Conservation (phyloP, 202 grass and related monocot species). For the Saccharum hybrid region DNA sequence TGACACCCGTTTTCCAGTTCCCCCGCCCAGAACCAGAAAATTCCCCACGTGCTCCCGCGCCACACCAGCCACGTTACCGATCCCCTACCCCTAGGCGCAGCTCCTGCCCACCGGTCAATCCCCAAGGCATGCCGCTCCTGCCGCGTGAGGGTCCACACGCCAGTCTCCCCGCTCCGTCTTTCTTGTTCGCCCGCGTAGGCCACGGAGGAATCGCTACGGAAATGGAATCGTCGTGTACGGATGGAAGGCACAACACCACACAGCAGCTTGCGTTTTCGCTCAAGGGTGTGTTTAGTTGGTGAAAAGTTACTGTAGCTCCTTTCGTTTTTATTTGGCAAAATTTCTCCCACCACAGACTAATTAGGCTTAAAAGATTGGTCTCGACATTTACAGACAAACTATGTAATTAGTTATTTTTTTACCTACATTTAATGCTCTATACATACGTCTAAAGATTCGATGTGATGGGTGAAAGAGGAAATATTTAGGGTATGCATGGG, state of each 20-base stretch:
- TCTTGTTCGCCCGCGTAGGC: too few relatives aligned
- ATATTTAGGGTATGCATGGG: too few relatives aligned
- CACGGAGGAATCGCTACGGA: background rate
- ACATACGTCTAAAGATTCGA: too few relatives aligned
- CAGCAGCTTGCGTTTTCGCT: background rate
- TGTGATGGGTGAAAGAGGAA: too few relatives aligned
- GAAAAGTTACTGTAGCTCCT: too few relatives aligned
- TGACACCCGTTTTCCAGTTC: slow-evolving; percentile 30
- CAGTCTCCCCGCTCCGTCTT: background rate
- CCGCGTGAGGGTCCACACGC: too few relatives aligned
- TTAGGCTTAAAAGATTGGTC: too few relatives aligned
- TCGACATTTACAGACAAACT: too few relatives aligned
- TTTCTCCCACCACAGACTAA: too few relatives aligned
- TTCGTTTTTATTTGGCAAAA: too few relatives aligned
- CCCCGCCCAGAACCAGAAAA: background rate
- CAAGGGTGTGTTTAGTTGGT: background rate
- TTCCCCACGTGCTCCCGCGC: slow-evolving; percentile 38
- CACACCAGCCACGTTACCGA: slow-evolving; percentile 23
- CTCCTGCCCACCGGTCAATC: background rate
- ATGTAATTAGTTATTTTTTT: too few relatives aligned
- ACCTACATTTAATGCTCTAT: too few relatives aligned
- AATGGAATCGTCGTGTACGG: background rate
- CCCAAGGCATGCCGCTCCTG: background rate
- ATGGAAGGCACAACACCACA: background rate
- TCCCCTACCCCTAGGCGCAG: background rate